Evolutionary conservation across 2,329 filamentous ascomycete genomes (phyloP).

Genomic region (Sporothrix sp.): DNA sequence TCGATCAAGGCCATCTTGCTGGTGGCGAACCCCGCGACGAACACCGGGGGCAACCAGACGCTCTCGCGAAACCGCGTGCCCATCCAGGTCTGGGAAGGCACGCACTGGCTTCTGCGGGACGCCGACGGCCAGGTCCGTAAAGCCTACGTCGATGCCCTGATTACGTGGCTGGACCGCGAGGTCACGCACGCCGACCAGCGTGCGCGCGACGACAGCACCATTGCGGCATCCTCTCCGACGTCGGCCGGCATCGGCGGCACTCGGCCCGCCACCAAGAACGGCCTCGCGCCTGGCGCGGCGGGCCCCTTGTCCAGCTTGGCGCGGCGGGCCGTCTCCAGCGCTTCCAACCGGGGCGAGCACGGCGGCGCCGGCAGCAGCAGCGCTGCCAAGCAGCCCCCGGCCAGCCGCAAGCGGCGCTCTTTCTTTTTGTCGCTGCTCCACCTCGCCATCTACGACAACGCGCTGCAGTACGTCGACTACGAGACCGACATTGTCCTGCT

Average conservation of each 20-base stretch:
- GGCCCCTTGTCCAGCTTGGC: slow-evolving; percentile 25
- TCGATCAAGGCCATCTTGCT: slow-evolving; percentile 74
- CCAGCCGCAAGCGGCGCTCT: slow-evolving; percentile 41
- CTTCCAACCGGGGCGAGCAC: slow-evolving; percentile 50
- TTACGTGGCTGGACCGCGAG: slow-evolving; percentile 79
- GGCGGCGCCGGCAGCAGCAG: slow-evolving; percentile 24
- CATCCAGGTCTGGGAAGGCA: slow-evolving; percentile 88
- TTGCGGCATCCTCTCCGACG: not conserved
- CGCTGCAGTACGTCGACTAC: slow-evolving; percentile 60
- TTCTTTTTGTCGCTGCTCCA: slow-evolving; percentile 76
- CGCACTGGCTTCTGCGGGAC: slow-evolving; percentile 83
- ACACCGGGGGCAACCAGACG: slow-evolving; percentile 47
- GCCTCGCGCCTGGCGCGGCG: slow-evolving; percentile 19
- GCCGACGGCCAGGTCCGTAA: slow-evolving; percentile 66
- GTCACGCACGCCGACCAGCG: slow-evolving; percentile 57
- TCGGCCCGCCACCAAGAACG: slow-evolving; percentile 33
- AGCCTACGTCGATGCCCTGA: slow-evolving; percentile 74
- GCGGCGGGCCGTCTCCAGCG: slow-evolving; percentile 59
- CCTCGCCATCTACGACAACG: slow-evolving; percentile 81
- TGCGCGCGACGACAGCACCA: slow-evolving; percentile 44
- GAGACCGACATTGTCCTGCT: slow-evolving; percentile 68
- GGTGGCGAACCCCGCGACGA: slow-evolving; percentile 63
- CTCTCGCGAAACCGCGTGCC: slow-evolving; percentile 67
- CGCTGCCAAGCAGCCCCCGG: not conserved
- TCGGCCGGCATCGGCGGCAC: slow-evolving; percentile 31